Conservation (phyloP, 176 grass and related monocot species). For the Puccinellia tenuiflora region DNA sequence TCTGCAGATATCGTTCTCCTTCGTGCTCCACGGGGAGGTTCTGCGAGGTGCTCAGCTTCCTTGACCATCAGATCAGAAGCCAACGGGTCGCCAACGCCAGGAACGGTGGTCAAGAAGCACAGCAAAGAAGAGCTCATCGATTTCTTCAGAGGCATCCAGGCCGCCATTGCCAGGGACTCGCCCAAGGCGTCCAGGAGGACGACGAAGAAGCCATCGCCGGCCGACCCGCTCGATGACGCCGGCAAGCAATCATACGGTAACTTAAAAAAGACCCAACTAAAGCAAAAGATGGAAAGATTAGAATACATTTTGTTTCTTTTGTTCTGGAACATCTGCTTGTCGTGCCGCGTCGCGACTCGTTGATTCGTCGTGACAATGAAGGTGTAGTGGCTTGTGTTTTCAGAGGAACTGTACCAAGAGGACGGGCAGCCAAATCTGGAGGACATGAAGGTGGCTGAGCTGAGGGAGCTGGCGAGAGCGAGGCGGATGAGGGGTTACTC, state of each 20-base stretch:
- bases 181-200: constrained; percentile 27
- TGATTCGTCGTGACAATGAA: not conserved
- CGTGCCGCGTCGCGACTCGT: no score
- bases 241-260: constrained; percentile 23
- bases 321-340: not conserved
- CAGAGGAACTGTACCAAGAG: not conserved
- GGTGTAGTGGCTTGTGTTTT: constrained; percentile 6
- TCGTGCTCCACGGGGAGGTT: not conserved
- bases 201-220: constrained; percentile 9
- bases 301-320: not conserved
- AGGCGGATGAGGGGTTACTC: constrained; percentile 61
- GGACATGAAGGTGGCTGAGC: constrained; percentile 46
- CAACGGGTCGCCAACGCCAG: not conserved
- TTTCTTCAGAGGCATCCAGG: constrained; percentile 51
- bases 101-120: constrained; percentile 21
- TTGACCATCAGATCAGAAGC: constrained; percentile 24
- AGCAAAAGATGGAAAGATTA: not conserved
- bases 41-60: not conserved
- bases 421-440: constrained; percentile 23
- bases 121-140: constrained; percentile 52
- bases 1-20: constrained; percentile 31
- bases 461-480: constrained; percentile 53
- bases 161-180: constrained; percentile 36
- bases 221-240: constrained; percentile 26
- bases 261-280: not conserved